A percentile compares a stretch with the other conserved stretches of the same genome.
Evolutionary conservation across 108 stramenopile genomes (phyloP).

Genomic region (Pseudonitzschia pungens): DNA sequence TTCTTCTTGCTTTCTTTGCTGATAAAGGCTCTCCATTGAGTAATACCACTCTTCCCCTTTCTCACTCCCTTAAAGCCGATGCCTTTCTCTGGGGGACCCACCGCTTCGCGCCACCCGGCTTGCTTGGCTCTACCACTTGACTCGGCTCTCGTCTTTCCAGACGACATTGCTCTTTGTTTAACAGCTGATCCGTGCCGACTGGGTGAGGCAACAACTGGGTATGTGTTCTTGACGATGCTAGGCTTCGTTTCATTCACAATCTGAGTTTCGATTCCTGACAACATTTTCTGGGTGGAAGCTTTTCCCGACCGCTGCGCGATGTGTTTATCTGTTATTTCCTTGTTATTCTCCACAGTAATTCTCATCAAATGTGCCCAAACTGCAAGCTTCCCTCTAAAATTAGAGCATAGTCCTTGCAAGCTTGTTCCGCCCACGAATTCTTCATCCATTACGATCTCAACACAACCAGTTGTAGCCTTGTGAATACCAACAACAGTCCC

Average conservation of each 20-base stretch:
- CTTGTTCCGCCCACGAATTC: conserved; percentile 95
- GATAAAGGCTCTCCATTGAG: conserved; percentile 52
- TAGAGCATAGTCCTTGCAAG: conserved; percentile 92
- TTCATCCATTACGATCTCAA: conserved; percentile 98
- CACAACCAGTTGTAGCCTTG: conserved; percentile 85
- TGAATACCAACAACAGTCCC: conserved; percentile 97
- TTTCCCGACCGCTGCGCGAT: conserved; percentile 69
- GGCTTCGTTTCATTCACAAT: conserved; percentile 11
- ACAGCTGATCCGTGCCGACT: conserved; percentile 13
- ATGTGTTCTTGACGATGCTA: not conserved
- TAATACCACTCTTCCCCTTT: conserved; percentile 55
- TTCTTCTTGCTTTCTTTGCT: conserved; percentile 10
- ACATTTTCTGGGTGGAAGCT: conserved; percentile 57
- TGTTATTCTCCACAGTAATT: conserved; percentile 68
- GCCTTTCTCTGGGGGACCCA: conserved; percentile 60
- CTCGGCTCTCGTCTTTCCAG: conserved; percentile 40
- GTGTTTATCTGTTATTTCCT: conserved; percentile 66
- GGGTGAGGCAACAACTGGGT: conserved; percentile 7
- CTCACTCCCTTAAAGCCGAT: conserved; percentile 58
- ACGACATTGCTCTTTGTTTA: conserved; percentile 24
- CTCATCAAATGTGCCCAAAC: conserved; percentile 88
- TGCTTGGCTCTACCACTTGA: conserved; percentile 43
- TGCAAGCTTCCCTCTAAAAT: conserved; percentile 93
- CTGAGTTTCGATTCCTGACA: conserved; percentile 49
- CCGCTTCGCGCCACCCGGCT: conserved; percentile 65